Conservation (phyloP, 441 rosid species). For the Jatropha multifida region DNA sequence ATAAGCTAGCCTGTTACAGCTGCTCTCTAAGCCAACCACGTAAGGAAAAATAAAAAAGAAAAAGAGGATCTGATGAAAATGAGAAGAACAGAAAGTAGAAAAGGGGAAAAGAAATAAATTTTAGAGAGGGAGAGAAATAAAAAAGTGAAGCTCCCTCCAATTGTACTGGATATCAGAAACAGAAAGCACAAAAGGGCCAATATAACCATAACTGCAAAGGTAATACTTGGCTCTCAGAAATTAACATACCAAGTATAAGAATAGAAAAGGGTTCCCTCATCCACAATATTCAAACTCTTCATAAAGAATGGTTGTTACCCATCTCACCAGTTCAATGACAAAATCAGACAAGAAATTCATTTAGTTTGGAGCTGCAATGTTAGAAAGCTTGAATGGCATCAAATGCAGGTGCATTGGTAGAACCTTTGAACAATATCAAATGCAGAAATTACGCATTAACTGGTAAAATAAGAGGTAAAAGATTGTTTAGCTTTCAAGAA, state of each 20-base stretch:
- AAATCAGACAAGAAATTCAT: neutral
- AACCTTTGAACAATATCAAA: constrained; percentile 4
- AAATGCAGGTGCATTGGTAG: neutral
- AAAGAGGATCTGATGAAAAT: neutral
- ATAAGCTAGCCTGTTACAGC: constrained; percentile 6
- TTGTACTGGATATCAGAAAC: neutral
- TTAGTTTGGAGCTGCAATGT: neutral
- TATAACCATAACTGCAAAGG: neutral
- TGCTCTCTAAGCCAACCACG: neutral
- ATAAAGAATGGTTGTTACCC: neutral
- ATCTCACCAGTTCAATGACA: neutral
- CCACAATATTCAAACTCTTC: neutral
- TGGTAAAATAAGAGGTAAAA: neutral
- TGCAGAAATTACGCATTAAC: neutral
- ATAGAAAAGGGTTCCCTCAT: neutral
- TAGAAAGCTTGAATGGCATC: neutral
- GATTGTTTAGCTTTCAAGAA: constrained; percentile 3
- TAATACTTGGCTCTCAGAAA: neutral
- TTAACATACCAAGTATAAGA: neutral
- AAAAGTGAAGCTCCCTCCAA: neutral
- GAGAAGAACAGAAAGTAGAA: too few relatives aligned
- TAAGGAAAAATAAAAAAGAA: too few relatives aligned
- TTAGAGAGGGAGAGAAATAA: neutral
- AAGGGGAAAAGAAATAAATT: neutral
- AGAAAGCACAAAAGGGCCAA: neutral